Evolutionary conservation across 2,329 filamentous ascomycete genomes (phyloP).

Genomic region (Venturia oleaginea): DNA sequence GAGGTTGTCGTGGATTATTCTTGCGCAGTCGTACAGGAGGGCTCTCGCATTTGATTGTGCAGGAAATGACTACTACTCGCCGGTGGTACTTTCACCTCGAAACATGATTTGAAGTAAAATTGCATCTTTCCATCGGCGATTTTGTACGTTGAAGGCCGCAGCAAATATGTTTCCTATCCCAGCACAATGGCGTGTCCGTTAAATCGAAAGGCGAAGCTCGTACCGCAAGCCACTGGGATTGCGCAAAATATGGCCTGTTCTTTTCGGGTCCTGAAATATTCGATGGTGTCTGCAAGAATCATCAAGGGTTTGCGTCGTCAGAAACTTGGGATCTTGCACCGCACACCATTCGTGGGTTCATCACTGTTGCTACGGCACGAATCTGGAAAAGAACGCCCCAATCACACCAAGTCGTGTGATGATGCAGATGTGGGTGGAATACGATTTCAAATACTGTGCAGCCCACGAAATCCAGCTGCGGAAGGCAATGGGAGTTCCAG

Average conservation of each 20-base stretch:
- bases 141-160: no score
- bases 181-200: no score
- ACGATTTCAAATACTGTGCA: not conserved
- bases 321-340: not conserved
- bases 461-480: not conserved
- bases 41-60: no score
- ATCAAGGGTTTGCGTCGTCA: not conserved
- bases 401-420: not conserved
- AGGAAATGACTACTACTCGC: no score
- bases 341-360: not conserved
- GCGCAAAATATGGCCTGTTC: not conserved
- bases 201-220: no score
- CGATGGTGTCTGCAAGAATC: not conserved
- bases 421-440: not conserved
- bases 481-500: not conserved
- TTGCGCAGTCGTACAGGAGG: no score
- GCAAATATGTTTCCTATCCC: no score
- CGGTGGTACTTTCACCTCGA: no score
- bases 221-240: not conserved
- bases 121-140: no score
- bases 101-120: no score
- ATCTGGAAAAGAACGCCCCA: not conserved
- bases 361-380: not conserved
- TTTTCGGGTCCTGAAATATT: not conserved
- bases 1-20: no score